A percentile compares a stretch with the other conserved stretches of the same genome.
Conservation (phyloP, 2,329 filamentous ascomycete genomes). For the Aspergillus sp. region DNA sequence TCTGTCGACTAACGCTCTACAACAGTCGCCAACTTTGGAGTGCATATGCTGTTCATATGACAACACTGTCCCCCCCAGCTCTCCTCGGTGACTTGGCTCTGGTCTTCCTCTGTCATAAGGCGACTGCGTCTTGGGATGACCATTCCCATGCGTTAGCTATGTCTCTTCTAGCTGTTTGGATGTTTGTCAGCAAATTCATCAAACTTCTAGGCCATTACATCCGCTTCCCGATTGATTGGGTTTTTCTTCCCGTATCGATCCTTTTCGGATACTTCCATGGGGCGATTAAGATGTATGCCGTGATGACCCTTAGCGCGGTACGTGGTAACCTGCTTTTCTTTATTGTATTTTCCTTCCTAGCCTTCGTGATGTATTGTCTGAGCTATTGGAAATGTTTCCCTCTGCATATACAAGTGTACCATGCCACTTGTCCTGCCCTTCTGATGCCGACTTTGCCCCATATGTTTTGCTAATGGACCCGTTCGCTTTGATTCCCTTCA, state of each 20-base stretch:
- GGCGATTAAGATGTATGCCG: constrained; percentile 84
- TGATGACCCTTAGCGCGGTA: constrained; percentile 81
- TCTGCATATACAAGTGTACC: no score
- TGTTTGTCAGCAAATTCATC: constrained; percentile 87
- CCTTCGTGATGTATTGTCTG: no score
- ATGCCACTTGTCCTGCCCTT: no score
- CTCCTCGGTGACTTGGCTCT: constrained; percentile 75
- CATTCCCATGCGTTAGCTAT: constrained; percentile 57
- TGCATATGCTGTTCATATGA: constrained; percentile 87
- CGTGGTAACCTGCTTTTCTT: constrained; percentile 37
- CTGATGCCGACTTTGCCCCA: no score
- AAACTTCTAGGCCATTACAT: constrained; percentile 86
- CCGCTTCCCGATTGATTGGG: constrained; percentile 76
- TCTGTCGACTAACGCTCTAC: constrained; percentile 26
- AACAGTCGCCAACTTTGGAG: constrained; percentile 85
- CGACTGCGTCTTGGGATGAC: constrained; percentile 61
- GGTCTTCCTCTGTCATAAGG: constrained; percentile 67
- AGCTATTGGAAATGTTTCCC: no score
- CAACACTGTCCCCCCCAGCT: constrained; percentile 87
- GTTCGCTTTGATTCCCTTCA: no score
- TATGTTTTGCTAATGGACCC: no score
- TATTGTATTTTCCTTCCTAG: not conserved
- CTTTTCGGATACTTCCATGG: constrained; percentile 92
- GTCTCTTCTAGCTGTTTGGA: constrained; percentile 67
- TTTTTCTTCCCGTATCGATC: constrained; percentile 81